Conservation (phyloP, 345 rosid genomes). For the Salix suchowensis region DNA sequence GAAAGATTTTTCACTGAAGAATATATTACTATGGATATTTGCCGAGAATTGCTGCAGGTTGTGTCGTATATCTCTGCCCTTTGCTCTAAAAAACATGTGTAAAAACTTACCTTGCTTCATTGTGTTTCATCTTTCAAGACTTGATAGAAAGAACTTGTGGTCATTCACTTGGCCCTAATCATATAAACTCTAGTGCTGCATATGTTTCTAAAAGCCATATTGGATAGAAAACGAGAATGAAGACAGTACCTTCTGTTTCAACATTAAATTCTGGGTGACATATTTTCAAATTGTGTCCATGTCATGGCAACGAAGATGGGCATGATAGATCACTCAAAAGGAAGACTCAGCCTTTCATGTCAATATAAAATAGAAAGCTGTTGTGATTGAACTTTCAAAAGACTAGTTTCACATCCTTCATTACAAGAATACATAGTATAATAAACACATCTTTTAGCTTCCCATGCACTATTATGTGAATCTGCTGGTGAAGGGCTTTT, state of each 20-base stretch:
- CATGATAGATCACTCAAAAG: background rate
- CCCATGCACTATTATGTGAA: background rate
- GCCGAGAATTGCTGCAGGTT: slow-evolving; percentile 85
- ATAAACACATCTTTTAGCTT: background rate
- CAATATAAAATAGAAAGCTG: background rate
- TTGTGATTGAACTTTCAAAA: background rate
- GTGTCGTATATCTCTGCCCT: slow-evolving; percentile 10
- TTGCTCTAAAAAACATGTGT: background rate
- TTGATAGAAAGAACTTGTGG: background rate
- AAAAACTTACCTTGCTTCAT: background rate
- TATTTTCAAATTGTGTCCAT: background rate
- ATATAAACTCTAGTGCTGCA: background rate
- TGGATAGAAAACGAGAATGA: background rate
- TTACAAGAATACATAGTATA: background rate
- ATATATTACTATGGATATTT: slow-evolving; percentile 55
- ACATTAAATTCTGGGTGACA: background rate
- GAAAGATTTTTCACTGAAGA: slow-evolving; percentile 58
- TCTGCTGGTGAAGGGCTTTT: background rate
- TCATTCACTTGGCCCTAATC: background rate
- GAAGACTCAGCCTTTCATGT: background rate
- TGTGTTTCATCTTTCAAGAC: background rate
- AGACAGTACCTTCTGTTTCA: background rate
- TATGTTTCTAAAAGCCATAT: background rate
- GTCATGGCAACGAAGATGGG: background rate
- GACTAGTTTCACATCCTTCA: background rate